phyloP scores from a whole-genome alignment of 139 green algal genomes.

The Chloropicon primus region DNA sequence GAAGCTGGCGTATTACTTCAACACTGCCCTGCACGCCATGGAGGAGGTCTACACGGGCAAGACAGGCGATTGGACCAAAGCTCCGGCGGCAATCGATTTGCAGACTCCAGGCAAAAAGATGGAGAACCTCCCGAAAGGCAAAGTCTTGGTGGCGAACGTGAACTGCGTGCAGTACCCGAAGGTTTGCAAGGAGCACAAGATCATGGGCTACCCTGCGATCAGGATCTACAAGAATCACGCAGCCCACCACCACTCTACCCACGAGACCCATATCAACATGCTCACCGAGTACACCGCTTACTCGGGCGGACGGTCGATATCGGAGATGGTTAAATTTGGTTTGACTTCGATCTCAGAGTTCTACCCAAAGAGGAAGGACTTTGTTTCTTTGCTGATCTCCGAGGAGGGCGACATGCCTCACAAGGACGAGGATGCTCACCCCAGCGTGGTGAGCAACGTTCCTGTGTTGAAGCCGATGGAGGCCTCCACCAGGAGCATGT shows the following conservation, averaged over 20 bases:
- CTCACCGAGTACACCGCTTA: background rate
- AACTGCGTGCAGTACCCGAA: background rate
- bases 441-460: background rate
- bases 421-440: background rate
- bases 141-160: background rate
- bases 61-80: background rate
- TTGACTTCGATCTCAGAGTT: background rate
- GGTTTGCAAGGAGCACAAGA: background rate
- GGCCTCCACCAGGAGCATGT: background rate
- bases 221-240: background rate
- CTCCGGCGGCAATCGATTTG: background rate
- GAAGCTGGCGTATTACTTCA: background rate
- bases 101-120: background rate
- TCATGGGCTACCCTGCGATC: background rate
- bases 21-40: background rate
- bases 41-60: background rate
- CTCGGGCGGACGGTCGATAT: background rate
- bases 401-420: background rate
- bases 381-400: background rate
- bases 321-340: background rate
- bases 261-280: background rate
- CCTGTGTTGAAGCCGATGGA: background rate
- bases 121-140: background rate
- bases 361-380: background rate
- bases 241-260: background rate